phyloP scores from a whole-genome alignment of 164 flowering plant genomes.

The Tetrastigma voinierianum region DNA sequence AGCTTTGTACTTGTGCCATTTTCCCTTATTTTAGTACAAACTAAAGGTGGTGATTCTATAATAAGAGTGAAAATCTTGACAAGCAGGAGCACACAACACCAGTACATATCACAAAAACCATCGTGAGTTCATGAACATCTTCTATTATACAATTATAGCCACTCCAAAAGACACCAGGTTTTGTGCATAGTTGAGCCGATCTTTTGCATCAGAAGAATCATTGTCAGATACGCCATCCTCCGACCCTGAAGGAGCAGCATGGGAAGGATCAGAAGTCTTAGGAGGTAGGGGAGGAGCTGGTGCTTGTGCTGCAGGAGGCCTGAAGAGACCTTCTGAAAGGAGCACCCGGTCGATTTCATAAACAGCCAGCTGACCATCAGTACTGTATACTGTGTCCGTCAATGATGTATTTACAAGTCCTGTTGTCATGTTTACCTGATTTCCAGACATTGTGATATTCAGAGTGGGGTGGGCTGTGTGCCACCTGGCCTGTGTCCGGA shows the following conservation, averaged over 20 bases:
- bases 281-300: slow-evolving; percentile 22
- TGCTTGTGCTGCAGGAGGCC: too few relatives aligned
- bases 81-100: too few relatives aligned
- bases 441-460: slow-evolving; percentile 30
- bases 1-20: too few relatives aligned
- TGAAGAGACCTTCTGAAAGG: slow-evolving; percentile 16
- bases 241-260: slow-evolving; percentile 18
- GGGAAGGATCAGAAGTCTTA: slow-evolving; percentile 6
- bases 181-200: not conserved
- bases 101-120: too few relatives aligned
- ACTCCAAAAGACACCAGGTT: too few relatives aligned
- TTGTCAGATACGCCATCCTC: not conserved
- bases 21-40: too few relatives aligned
- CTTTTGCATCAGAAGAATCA: slow-evolving; percentile 29
- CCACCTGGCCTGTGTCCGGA: slow-evolving; percentile 38
- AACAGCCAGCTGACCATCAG: slow-evolving; percentile 18
- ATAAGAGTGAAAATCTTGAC: too few relatives aligned
- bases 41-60: too few relatives aligned
- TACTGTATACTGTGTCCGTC: slow-evolving; percentile 23
- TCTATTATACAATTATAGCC: too few relatives aligned
- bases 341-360: slow-evolving; percentile 38
- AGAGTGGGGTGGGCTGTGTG: slow-evolving; percentile 20
- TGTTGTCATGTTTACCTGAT: slow-evolving; percentile 32
- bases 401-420: slow-evolving; percentile 27
- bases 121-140: too few relatives aligned